Conservation (phyloP, 2,329 filamentous ascomycete species). For the Aquanectria penicillioides region DNA sequence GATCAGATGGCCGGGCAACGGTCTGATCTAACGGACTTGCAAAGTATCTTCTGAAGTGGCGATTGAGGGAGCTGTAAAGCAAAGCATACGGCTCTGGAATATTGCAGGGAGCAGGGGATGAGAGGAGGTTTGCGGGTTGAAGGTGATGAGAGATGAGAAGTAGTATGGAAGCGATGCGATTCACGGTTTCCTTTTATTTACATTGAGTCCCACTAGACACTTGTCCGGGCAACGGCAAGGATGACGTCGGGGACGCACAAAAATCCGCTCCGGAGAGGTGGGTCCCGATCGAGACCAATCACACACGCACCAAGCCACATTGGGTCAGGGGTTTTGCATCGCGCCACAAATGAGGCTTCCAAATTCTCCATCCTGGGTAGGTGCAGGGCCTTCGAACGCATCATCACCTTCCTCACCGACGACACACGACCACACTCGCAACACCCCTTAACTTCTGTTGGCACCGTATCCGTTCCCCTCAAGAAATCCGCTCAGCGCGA, state of each 20-base stretch:
- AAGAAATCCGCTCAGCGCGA: neutral
- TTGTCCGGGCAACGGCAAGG: conserved; percentile 50
- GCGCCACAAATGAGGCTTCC: conserved; percentile 29
- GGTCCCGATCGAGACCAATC: conserved; percentile 31
- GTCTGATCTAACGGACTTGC: conserved; percentile 60
- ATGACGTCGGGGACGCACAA: conserved; percentile 29
- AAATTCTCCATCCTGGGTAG: conserved; percentile 32
- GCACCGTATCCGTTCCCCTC: neutral
- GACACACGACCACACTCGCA: conserved; percentile 20
- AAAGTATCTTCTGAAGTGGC: conserved; percentile 39
- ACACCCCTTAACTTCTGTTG: neutral
- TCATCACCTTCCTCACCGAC: conserved; percentile 36
- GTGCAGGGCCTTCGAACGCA: conserved; percentile 33
- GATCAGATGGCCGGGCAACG: conserved; percentile 59
- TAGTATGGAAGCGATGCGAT: conserved; percentile 23
- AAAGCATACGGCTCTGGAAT: conserved; percentile 35
- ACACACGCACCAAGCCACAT: neutral
- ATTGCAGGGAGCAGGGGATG: conserved; percentile 15
- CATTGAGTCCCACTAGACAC: conserved; percentile 48
- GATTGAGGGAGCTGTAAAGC: conserved; percentile 35
- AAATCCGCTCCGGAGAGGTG: conserved; percentile 33
- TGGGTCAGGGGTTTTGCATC: conserved; percentile 21
- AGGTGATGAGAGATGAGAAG: conserved; percentile 35
- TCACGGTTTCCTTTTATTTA: conserved; percentile 57
- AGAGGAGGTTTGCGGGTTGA: conserved; percentile 12